Percentiles rank a stretch among this genome's conserved stretches.
Conservation (phyloP, 306 rosid species). For the Hylodesmum podocarpum region DNA sequence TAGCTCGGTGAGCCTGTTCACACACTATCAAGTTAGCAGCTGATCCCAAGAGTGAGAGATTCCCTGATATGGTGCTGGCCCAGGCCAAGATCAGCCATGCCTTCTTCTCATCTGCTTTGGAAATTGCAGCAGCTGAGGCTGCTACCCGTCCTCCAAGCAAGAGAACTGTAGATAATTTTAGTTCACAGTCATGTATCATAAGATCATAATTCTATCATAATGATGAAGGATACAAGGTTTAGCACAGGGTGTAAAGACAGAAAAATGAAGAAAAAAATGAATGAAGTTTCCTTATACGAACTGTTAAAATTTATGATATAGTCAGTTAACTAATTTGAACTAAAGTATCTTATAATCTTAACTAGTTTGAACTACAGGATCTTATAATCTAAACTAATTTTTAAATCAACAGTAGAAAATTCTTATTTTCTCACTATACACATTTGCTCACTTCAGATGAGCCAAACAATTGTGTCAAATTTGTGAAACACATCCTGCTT, state of each 20-base stretch:
- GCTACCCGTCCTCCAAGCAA: slow-evolving; percentile 88
- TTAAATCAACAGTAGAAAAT: not conserved
- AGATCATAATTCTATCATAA: not conserved
- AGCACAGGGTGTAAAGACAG: no score
- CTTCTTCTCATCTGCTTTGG: slow-evolving; percentile 61
- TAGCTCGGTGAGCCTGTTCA: slow-evolving; percentile 78
- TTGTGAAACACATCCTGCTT: not conserved
- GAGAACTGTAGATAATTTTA: slow-evolving; percentile 47
- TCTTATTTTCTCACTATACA: not conserved
- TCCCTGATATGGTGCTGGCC: slow-evolving; percentile 92
- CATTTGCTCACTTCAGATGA: not conserved
- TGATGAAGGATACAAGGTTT: not conserved
- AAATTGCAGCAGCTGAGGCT: slow-evolving; percentile 71
- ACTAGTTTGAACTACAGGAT: not conserved
- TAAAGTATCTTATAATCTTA: not conserved
- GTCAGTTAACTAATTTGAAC: not conserved
- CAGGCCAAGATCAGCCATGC: slow-evolving; percentile 95
- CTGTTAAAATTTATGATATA: no score
- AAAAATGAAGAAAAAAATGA: no score
- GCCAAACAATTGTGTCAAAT: not conserved
- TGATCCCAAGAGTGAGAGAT: slow-evolving; percentile 75
- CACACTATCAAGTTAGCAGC: slow-evolving; percentile 94
- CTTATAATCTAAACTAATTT: not conserved
- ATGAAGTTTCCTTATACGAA: no score
- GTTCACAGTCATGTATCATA: not conserved